phyloP scores from a whole-genome alignment of 2,329 filamentous ascomycete genomes.

The Phialemoniopsis sp. region DNA sequence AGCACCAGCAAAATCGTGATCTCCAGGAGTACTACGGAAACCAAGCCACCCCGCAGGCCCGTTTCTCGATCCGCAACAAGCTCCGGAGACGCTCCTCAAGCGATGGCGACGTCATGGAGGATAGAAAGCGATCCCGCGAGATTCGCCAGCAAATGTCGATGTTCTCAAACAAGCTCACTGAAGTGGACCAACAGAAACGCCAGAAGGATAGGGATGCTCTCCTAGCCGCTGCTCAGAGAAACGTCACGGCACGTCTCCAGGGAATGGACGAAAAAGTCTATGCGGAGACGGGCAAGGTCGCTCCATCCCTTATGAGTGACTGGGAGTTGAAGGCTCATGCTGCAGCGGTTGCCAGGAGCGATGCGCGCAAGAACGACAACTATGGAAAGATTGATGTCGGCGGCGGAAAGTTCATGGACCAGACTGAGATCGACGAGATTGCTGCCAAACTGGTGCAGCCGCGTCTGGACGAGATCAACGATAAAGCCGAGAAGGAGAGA shows the following conservation, averaged over 20 bases:
- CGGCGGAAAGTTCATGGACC: constrained; percentile 74
- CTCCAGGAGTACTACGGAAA: constrained; percentile 74
- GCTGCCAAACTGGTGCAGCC: constrained; percentile 76
- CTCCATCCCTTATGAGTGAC: constrained; percentile 63
- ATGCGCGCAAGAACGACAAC: constrained; percentile 52
- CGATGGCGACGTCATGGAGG: constrained; percentile 58
- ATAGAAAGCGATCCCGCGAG: constrained; percentile 64
- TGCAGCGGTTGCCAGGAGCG: constrained; percentile 62
- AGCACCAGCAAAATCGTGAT: constrained; percentile 57
- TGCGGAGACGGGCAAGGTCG: constrained; percentile 69
- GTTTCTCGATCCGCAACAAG: constrained; percentile 49
- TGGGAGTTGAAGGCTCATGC: constrained; percentile 77
- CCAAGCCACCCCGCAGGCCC: constrained; percentile 30
- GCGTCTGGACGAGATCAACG: constrained; percentile 78
- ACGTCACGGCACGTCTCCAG: constrained; percentile 75
- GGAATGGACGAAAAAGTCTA: constrained; percentile 80
- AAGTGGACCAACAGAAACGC: constrained; percentile 71
- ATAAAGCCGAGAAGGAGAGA: constrained; percentile 68
- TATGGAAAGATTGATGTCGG: constrained; percentile 65
- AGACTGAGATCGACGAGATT: constrained; percentile 73
- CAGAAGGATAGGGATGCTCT: constrained; percentile 71
- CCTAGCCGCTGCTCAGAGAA: constrained; percentile 75
- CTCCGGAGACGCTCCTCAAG: constrained; percentile 63
- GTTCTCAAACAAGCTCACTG: constrained; percentile 63
- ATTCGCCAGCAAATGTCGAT: constrained; percentile 78